Evolutionary conservation across 306 rosid genomes (phyloP).

Genomic region (Cercis canadensis): DNA sequence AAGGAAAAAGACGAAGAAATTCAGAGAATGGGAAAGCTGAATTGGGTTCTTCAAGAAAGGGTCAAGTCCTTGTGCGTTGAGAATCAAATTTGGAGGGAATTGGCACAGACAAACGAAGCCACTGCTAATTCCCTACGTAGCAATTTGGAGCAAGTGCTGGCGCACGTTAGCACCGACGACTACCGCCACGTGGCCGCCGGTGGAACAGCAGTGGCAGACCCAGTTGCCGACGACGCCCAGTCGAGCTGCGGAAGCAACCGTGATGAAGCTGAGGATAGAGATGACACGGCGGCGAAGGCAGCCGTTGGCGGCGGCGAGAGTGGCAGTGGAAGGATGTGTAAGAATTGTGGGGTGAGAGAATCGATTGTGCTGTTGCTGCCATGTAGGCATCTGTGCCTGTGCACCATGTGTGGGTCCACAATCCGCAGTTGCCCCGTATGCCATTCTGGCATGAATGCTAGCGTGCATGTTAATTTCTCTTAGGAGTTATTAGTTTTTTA

Average conservation of each 20-base stretch:
- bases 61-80: slow-evolving; percentile 62
- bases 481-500: slow-evolving; percentile 33
- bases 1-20: slow-evolving; percentile 88
- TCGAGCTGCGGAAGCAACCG: slow-evolving; percentile 79
- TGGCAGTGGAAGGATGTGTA: slow-evolving; percentile 50
- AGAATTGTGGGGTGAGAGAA: slow-evolving; percentile 67
- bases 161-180: slow-evolving; percentile 51
- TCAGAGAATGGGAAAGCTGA: slow-evolving; percentile 65
- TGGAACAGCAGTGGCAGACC: not conserved
- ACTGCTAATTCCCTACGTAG: slow-evolving; percentile 71
- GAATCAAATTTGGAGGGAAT: slow-evolving; percentile 79
- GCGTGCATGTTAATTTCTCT: slow-evolving; percentile 87
- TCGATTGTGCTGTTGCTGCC: slow-evolving; percentile 80
- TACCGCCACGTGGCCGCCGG: not conserved
- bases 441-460: slow-evolving; percentile 65
- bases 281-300: slow-evolving; percentile 24
- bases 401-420: slow-evolving; percentile 82
- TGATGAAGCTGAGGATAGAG: not conserved
- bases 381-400: slow-evolving; percentile 90
- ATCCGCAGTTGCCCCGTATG: slow-evolving; percentile 76
- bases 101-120: slow-evolving; percentile 84
- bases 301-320: not conserved
- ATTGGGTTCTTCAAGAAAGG: slow-evolving; percentile 73
- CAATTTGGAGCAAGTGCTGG: slow-evolving; percentile 66
- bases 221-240: slow-evolving; percentile 51